These are phyloP conservation scores for Tetrahymena borealis DNA, from an alignment of 73 alveolate genomes.

Conservation along the genomic window DNA sequence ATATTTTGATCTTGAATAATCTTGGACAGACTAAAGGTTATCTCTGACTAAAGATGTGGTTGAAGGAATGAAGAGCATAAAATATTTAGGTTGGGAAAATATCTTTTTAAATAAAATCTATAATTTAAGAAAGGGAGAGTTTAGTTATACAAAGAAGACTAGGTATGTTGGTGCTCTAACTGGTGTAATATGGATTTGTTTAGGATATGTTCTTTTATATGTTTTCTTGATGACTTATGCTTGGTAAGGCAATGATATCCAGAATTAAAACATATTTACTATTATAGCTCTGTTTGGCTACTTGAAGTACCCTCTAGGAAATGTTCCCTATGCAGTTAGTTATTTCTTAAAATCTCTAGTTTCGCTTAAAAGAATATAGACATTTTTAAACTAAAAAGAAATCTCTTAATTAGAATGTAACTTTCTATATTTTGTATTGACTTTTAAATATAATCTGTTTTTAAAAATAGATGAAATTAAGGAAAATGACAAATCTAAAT, in stretches of 20 bases:
- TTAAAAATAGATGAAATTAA: not conserved
- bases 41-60: constrained; percentile 21
- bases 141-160: not conserved
- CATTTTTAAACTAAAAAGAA: constrained; percentile 1
- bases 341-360: constrained; percentile 1
- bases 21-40: constrained; percentile 20
- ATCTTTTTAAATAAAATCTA: constrained; percentile 10
- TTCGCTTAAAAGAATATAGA: constrained; percentile 8
- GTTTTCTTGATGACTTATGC: not conserved
- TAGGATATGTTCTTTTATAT: constrained; percentile 7
- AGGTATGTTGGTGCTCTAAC: constrained; percentile 1
- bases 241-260: not conserved
- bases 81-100: constrained; percentile 27
- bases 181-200: not conserved
- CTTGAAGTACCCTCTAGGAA: constrained; percentile 10
- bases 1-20: too few species aligned
- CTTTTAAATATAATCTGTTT: too few species aligned
- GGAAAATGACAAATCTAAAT: not conserved
- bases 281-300: constrained; percentile 22
- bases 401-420: not conserved
- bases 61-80: constrained; percentile 30
- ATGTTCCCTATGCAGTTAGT: constrained; percentile 6
- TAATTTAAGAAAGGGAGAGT: constrained; percentile 6
- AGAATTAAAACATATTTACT: constrained; percentile 10
- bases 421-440: not conserved